phyloP scores from a whole-genome alignment of 192 early-diverging fungal genomes.

The Entophlyctis luteolus region DNA sequence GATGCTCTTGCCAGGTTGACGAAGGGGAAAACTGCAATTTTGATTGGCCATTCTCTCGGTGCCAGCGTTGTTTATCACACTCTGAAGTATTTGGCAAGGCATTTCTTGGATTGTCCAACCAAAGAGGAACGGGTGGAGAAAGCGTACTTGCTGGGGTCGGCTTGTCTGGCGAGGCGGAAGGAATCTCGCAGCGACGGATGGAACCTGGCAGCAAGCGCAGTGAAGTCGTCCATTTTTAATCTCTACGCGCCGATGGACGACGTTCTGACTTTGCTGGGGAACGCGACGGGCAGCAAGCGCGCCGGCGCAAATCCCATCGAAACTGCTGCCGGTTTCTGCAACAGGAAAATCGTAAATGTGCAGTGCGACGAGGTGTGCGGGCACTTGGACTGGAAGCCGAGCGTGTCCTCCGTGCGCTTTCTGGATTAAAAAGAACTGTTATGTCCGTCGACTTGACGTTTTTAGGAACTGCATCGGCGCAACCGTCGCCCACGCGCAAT shows the following conservation, averaged over 20 bases:
- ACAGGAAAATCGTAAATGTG: constrained; percentile 17
- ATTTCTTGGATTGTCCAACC: not conserved
- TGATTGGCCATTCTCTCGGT: constrained; percentile 28
- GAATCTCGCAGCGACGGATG: not conserved
- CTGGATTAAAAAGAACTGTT: no score
- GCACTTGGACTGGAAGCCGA: constrained; percentile 27
- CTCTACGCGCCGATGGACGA: constrained; percentile 12
- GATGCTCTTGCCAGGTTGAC: constrained; percentile 20
- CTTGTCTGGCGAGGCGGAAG: not conserved
- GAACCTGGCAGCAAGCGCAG: constrained; percentile 1
- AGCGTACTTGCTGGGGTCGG: constrained; percentile 14
- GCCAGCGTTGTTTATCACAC: constrained; percentile 9
- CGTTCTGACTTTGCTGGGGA: constrained; percentile 17
- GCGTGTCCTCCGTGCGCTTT: constrained; percentile 1
- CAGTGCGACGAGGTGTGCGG: constrained; percentile 20
- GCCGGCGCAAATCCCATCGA: constrained; percentile 1
- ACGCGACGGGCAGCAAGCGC: not conserved
- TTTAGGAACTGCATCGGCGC: constrained; percentile 55
- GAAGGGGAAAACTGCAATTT: not conserved
- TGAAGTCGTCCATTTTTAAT: not conserved
- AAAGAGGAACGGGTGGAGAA: not conserved
- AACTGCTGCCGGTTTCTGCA: not conserved
- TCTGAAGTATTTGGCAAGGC: not conserved
- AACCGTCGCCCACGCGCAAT: constrained; percentile 55
- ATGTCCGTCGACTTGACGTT: constrained; percentile 56